These are phyloP conservation scores for Obelidium mucronatum DNA, from an alignment of 192 early-diverging fungal species.

Conservation along the genomic window DNA sequence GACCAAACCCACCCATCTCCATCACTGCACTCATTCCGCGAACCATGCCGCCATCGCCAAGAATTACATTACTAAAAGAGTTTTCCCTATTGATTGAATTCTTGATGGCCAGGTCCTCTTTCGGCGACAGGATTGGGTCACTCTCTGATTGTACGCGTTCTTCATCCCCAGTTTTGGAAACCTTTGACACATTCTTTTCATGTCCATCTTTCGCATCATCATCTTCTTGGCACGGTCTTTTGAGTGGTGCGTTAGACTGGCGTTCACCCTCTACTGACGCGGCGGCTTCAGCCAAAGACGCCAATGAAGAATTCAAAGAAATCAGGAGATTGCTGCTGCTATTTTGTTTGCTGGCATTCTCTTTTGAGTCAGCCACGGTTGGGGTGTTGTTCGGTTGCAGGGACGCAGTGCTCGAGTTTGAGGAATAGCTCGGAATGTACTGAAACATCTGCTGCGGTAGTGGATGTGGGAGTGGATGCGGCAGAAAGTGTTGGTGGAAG, in stretches of 20 bases:
- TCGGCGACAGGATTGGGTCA: background rate
- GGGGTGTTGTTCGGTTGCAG: no score
- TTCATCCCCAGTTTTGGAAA: background rate
- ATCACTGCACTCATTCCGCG: constrained; percentile 22
- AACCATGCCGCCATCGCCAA: constrained; percentile 26
- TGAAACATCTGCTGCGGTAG: no score
- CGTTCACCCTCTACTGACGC: background rate
- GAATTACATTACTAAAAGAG: constrained; percentile 15
- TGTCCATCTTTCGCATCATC: background rate
- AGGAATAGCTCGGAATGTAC: no score
- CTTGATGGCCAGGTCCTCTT: background rate
- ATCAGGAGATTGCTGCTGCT: background rate
- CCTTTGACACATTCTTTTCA: background rate
- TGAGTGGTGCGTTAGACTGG: background rate
- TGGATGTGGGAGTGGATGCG: no score
- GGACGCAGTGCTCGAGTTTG: no score
- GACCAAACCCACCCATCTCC: constrained; percentile 31
- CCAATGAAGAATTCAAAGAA: constrained; percentile 18
- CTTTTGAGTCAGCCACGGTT: no score
- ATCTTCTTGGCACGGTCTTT: background rate
- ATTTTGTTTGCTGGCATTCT: no score
- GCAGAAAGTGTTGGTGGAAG: no score
- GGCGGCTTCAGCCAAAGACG: constrained; percentile 27
- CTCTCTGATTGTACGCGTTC: background rate
- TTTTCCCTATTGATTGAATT: background rate